Evolutionary conservation across 305 asterid species (phyloP), one percentile per base, ranked within the genome.

Genomic region (Stenogyne calaminthoides): DNA sequence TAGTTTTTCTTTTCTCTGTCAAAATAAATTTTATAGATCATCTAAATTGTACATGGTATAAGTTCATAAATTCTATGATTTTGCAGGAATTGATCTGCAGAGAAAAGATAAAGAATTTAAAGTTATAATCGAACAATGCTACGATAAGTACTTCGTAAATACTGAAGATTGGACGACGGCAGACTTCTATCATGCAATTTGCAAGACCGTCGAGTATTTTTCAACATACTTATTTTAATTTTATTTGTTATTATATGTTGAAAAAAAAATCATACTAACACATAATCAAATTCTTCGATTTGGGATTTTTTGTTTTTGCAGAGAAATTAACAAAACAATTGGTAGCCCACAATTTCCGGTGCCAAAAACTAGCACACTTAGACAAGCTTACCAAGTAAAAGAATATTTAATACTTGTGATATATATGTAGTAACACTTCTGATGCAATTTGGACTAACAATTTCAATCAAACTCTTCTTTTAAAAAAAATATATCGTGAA

Each of bases 321-420:
- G 96, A 80, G 93, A 90, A 67, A 85, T 90, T 42, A 90, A 90
- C 83, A 78, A 56, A 73, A 75, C 64, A 40, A 15, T 81, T 2
- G 90, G 95, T 19, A 80, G 89, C 80, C 87, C 91, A 10, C 91
- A 87, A 60, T 73, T 90, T 60, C 79, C 83, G 72, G 89, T 87
- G 69, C 95, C 96, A 42, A 64, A 77, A 39, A 66, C 68, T 27
- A 37, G 70, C 54, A 83, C 90, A 1, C 77, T 88, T 6, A 63
- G 76, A 11, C 40, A 52, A 34, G 84, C 88, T 55, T 84, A 68
- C 65, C 0, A 79, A 9, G 96, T 87, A 78, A 77, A 78, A 77
- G 81, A 64, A 47, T 37, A 7, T 20, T 18, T 63, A 18, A 40
- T 64, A 16, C 2, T 6, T 39, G n/a, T 19, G 9, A 19, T 63